Evolutionary conservation across 129 eudicot species (phyloP).

Genomic region (Lactuca saligna): DNA sequence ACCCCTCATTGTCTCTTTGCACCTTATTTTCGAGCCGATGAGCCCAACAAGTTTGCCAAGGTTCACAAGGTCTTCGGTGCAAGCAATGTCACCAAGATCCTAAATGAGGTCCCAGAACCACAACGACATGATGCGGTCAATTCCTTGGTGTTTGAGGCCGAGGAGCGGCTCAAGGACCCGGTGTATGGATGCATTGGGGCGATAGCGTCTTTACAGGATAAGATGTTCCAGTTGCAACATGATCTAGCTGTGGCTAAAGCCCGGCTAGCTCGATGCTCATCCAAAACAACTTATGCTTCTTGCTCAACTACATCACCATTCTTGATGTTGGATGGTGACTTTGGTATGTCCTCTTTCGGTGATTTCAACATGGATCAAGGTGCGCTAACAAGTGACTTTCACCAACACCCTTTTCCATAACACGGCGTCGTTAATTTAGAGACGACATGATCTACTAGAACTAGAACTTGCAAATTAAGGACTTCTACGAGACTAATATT

Average conservation of each 20-base stretch:
- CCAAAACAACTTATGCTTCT: slow-evolving; percentile 36
- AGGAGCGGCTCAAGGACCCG: slow-evolving; percentile 83
- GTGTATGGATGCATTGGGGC: slow-evolving; percentile 98
- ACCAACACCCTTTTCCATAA: slow-evolving; percentile 44
- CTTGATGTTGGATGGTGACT: slow-evolving; percentile 42
- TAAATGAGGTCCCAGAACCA: slow-evolving; percentile 75
- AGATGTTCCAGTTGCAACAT: slow-evolving; percentile 78
- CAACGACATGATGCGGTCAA: slow-evolving; percentile 79
- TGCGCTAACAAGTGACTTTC: slow-evolving; percentile 33
- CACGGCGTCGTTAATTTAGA: slow-evolving; percentile 5
- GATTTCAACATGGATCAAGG: slow-evolving; percentile 41
- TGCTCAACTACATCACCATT: slow-evolving; percentile 26
- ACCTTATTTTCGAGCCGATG: slow-evolving; percentile 81
- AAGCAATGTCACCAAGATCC: slow-evolving; percentile 83
- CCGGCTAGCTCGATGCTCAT: slow-evolving; percentile 53
- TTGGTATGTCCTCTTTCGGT: slow-evolving; percentile 24
- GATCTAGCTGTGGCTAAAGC: slow-evolving; percentile 75
- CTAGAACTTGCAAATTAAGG: neutral
- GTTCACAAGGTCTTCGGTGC: slow-evolving; percentile 98
- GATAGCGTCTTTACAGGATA: slow-evolving; percentile 68
- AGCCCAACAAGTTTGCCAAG: slow-evolving; percentile 73
- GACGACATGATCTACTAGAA: slow-evolving; percentile 7
- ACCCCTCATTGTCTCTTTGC: slow-evolving; percentile 67
- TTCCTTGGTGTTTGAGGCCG: slow-evolving; percentile 84
- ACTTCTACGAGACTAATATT: slow-evolving; percentile 11